Conservation (phyloP, 2,329 filamentous ascomycete genomes). For the Xylariaceae sp. region DNA sequence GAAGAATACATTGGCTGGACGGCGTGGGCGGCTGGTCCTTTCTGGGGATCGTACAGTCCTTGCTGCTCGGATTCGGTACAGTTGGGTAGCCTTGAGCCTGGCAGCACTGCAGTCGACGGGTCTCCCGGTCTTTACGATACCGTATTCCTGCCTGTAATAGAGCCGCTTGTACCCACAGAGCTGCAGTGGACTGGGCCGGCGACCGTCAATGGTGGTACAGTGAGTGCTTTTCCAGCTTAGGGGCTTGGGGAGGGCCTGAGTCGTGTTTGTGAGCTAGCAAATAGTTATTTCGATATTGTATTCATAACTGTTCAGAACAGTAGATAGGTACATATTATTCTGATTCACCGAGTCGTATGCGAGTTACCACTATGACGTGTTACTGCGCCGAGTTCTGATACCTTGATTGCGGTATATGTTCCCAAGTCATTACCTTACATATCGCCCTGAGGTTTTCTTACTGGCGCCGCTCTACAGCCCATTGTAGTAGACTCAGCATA, state of each 20-base stretch:
- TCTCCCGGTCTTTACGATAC: conserved; percentile 44
- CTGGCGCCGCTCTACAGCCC: too few relatives aligned
- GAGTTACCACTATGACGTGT: too few relatives aligned
- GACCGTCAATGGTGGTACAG: conserved; percentile 25
- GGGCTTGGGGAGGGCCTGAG: background rate
- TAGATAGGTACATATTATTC: too few relatives aligned
- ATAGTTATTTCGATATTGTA: too few relatives aligned
- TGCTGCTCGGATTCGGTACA: conserved; percentile 41
- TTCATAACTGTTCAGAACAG: too few relatives aligned
- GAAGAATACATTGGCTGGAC: conserved; percentile 50
- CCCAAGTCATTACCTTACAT: too few relatives aligned
- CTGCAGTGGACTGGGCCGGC: conserved; percentile 38
- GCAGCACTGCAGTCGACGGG: conserved; percentile 42
- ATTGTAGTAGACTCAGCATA: too few relatives aligned
- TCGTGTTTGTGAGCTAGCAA: too few relatives aligned
- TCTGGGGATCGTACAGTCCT: conserved; percentile 45
- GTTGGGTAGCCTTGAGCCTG: conserved; percentile 46
- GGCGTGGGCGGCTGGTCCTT: conserved; percentile 48
- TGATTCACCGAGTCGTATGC: too few relatives aligned
- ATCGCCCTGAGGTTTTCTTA: too few relatives aligned
- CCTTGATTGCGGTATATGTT: too few relatives aligned
- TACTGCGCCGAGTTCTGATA: too few relatives aligned
- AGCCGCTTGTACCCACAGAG: conserved; percentile 41
- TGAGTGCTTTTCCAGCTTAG: conserved; percentile 18
- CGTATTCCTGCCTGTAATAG: conserved; percentile 43